phyloP scores from a whole-genome alignment of 169 alveolate species.

The Cryptosporidium parvum region DNA sequence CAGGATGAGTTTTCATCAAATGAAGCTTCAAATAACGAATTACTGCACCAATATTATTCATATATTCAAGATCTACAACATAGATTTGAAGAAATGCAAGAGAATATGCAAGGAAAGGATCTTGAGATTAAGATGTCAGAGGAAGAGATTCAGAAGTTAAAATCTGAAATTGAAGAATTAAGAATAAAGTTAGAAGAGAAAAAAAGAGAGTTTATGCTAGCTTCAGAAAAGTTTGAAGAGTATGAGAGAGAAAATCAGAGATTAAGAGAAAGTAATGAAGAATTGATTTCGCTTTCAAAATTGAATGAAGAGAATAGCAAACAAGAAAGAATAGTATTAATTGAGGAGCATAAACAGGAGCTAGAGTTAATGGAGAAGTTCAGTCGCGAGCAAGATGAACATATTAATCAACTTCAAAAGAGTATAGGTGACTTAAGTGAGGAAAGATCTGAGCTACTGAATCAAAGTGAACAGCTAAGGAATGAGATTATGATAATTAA shows the following conservation, averaged over 20 bases:
- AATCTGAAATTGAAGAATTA: constrained; percentile 3
- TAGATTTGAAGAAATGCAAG: constrained; percentile 21
- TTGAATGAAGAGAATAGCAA: neutral
- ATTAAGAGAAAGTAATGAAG: constrained; percentile 10
- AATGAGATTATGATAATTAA: neutral
- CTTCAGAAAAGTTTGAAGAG: neutral
- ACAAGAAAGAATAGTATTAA: neutral
- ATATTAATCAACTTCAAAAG: neutral
- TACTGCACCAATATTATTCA: constrained; percentile 54
- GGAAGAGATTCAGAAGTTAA: constrained; percentile 4
- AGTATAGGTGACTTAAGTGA: neutral
- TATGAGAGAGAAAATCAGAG: neutral
- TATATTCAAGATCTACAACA: constrained; percentile 43
- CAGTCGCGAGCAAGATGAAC: constrained; percentile 4
- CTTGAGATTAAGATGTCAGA: neutral
- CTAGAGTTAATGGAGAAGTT: constrained; percentile 18
- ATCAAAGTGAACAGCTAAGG: neutral
- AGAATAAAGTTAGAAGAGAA: constrained; percentile 1
- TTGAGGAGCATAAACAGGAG: constrained; percentile 13
- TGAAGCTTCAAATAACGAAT: constrained; percentile 43
- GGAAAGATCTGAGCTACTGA: neutral
- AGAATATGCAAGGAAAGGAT: neutral
- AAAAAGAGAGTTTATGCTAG: neutral
- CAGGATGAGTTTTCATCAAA: constrained; percentile 23
- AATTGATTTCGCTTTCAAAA: constrained; percentile 1